Base-by-base conservation (phyloP, 495 filamentous ascomycete genomes). In the Penicillium daleae region DNA sequence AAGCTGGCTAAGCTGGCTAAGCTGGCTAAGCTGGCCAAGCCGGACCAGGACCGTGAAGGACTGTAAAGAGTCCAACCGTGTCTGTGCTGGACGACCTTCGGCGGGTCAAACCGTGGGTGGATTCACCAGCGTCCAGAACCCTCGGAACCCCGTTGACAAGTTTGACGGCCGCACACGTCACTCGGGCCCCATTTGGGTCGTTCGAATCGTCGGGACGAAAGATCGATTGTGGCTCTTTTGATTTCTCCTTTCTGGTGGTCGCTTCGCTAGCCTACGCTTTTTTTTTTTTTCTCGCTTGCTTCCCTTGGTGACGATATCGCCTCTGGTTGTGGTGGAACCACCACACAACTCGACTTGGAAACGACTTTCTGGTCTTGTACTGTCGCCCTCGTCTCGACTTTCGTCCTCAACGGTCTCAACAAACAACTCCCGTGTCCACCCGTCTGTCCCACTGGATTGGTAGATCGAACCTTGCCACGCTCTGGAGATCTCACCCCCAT, bases 81-180 rank as follows among this genome's bases (percentile, higher is more conserved):
- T n/a, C n/a, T n/a, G n/a, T n/a, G n/a, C n/a, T n/a, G n/a, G n/a
- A 33, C 7, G 31, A 33, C 31, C 31, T 33, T 7, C 31, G 19
- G 26, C 56, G n/a, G 39, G 39, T 49, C 56, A 15, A 24, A 61
- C 59, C 57, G 40, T 48, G 49, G 33, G 50, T 61, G 59, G 59
- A 44, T 49, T 31, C 6, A 48, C 37, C 51, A 17, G 44, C 52
- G 32, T 57, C 60, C 54, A 62, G 44, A 62, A 57, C 60, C 53
- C 35, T 60, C 49, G 29, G 21, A 22, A 31, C 31, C 33, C 24
- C 50, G n/a, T n/a, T n/a, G n/a, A n/a, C n/a, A n/a, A n/a, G n/a
- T n/a, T 60, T 64, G 56, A 64, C 60, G 61, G 52, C 63, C 32
- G 51, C 58, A 68, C 66, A 71, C 69, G 69, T 71, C 69, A 71